Percentiles rank a stretch among this genome's conserved stretches.
These are phyloP conservation scores for Cladophialophora carrionii DNA, from an alignment of 2,329 filamentous ascomycete species.

Conservation along the genomic window DNA sequence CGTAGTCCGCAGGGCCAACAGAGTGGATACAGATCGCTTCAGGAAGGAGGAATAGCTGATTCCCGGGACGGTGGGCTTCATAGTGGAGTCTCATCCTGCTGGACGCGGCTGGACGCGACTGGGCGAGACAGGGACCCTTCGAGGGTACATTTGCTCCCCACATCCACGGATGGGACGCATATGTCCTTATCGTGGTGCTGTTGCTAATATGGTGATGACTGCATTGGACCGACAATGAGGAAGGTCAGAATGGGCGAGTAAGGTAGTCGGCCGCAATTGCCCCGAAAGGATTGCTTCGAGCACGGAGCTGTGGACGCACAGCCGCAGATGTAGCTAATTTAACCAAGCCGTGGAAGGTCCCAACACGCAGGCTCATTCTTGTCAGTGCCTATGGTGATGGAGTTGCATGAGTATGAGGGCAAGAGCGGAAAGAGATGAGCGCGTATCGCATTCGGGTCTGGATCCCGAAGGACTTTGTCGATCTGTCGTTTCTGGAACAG, in stretches of 20 bases:
- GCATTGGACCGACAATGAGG: conserved; percentile 1
- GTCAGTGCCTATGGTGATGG: neutral
- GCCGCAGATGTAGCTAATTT: neutral
- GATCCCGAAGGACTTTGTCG: neutral
- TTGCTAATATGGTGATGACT: conserved; percentile 11
- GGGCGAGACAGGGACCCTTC: conserved; percentile 6
- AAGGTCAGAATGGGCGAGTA: conserved; percentile 4
- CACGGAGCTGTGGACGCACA: neutral
- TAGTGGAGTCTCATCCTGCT: conserved; percentile 5
- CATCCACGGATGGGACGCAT: neutral
- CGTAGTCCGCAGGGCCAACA: conserved; percentile 5
- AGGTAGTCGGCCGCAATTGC: conserved; percentile 11
- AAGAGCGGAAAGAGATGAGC: neutral
- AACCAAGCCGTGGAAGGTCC: neutral
- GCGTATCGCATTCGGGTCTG: neutral
- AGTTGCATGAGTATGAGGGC: neutral
- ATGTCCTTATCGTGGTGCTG: neutral
- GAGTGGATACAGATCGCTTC: conserved; percentile 12
- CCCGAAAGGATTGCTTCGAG: neutral
- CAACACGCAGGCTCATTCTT: neutral
- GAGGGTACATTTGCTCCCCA: conserved; percentile 3
- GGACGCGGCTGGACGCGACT: neutral
- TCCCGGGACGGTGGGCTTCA: conserved; percentile 1
- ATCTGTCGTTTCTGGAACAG: conserved; percentile 7
- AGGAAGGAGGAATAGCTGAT: conserved; percentile 4